Conservation (phyloP, 2,329 filamentous ascomycete genomes). For the Pestalotiopsis sp. region DNA sequence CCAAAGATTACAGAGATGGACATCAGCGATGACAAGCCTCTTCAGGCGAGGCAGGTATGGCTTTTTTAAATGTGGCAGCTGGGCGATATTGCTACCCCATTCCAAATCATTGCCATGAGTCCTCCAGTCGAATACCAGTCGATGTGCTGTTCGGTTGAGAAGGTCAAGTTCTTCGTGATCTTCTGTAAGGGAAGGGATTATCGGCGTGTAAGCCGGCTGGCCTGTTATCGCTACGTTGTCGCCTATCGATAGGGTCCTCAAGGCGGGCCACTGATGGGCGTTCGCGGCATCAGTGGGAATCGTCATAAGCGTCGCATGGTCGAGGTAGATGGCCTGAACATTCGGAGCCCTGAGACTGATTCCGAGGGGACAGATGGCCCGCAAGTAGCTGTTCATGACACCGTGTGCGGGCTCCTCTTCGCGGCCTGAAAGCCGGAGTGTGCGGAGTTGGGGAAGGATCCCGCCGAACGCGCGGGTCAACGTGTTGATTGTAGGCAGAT, state of each 20-base stretch:
- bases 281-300: neutral
- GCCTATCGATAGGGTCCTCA: neutral
- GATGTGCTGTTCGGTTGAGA: neutral
- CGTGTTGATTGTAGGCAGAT: neutral
- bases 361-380: neutral
- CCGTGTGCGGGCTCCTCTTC: neutral
- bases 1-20: neutral
- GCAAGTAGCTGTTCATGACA: neutral
- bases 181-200: neutral
- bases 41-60: neutral
- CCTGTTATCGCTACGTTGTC: accelerated
- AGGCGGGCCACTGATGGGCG: neutral
- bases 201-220: neutral
- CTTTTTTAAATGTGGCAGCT: neutral
- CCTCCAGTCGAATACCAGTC: too few species aligned
- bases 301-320: neutral
- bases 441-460: neutral
- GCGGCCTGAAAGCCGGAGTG: neutral
- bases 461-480: neutral
- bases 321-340: neutral
- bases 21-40: neutral
- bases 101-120: neutral
- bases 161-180: neutral
- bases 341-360: neutral
- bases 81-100: neutral